These are phyloP conservation scores for Exophiala bonariae DNA, from an alignment of 2,329 filamentous ascomycete genomes.

Conservation along the genomic window DNA sequence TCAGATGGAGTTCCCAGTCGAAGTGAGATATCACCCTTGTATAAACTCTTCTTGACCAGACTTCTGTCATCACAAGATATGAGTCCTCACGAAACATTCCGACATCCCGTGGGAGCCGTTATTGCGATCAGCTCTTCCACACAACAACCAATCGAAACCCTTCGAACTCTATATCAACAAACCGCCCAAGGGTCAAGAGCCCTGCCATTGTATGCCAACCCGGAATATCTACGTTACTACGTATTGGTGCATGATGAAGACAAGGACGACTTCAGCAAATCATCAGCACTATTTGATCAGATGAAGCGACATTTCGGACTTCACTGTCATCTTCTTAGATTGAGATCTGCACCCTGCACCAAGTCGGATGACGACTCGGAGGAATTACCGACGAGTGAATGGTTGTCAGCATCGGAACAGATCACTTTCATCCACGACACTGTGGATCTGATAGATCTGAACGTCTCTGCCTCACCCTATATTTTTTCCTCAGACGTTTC, in stretches of 20 bases:
- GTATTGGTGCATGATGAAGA: slow-evolving; percentile 97
- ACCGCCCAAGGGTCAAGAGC: slow-evolving; percentile 75
- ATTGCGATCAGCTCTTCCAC: slow-evolving; percentile 94
- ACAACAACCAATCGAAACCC: slow-evolving; percentile 77
- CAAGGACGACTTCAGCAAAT: slow-evolving; percentile 85
- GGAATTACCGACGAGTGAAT: slow-evolving; percentile 79
- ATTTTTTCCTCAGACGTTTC: slow-evolving; percentile 92
- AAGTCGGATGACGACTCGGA: slow-evolving; percentile 86
- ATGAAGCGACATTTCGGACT: slow-evolving; percentile 99
- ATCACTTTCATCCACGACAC: slow-evolving; percentile 69
- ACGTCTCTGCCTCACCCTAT: slow-evolving; percentile 71
- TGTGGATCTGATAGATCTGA: slow-evolving; percentile 52
- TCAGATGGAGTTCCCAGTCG: slow-evolving; percentile 11
- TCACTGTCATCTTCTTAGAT: slow-evolving; percentile 86
- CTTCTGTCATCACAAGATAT: slow-evolving; percentile 77
- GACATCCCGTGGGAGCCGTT: slow-evolving; percentile 89
- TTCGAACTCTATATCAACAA: slow-evolving; percentile 79
- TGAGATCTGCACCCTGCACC: slow-evolving; percentile 81
- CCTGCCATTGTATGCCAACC: slow-evolving; percentile 82
- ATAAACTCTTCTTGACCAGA: slow-evolving; percentile 79
- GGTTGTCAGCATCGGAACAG: slow-evolving; percentile 86
- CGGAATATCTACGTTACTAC: slow-evolving; percentile 93
- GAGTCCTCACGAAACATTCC: slow-evolving; percentile 86
- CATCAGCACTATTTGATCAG: slow-evolving; percentile 88
- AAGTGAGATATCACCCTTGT: slow-evolving; percentile 68